Evolutionary conservation across 2,329 filamentous ascomycete species (phyloP).

Genomic region (Hypoxylon sp.): DNA sequence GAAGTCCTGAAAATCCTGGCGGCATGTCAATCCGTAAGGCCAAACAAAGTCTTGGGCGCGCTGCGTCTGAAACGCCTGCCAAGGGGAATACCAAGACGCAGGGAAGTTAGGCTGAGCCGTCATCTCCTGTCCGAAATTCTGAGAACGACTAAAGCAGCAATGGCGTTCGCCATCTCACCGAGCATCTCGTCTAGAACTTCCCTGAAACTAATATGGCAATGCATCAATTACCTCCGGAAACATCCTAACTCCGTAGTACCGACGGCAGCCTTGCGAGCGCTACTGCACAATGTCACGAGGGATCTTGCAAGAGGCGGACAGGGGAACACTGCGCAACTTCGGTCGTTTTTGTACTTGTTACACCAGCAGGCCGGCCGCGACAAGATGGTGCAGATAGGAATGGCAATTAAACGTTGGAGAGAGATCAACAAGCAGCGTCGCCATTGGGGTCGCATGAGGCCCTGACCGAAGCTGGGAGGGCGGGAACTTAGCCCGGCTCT

Average conservation of each 20-base stretch:
- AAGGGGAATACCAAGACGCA: conserved; percentile 3
- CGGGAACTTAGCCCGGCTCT: conserved; percentile 4
- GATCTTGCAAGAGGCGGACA: conserved; percentile 53
- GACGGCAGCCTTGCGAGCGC: conserved; percentile 46
- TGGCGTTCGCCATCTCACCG: conserved; percentile 44
- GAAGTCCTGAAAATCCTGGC: conserved; percentile 42
- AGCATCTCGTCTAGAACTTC: conserved; percentile 41
- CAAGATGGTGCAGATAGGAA: conserved; percentile 45
- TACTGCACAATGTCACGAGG: conserved; percentile 54
- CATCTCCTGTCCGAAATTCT: conserved; percentile 12
- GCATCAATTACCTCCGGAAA: conserved; percentile 49
- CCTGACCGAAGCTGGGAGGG: conserved; percentile 20
- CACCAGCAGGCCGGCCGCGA: conserved; percentile 45
- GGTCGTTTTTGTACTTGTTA: conserved; percentile 55
- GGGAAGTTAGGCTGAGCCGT: background rate
- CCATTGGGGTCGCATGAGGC: conserved; percentile 17
- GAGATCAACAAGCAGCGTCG: conserved; percentile 27
- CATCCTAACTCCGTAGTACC: conserved; percentile 45
- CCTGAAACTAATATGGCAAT: conserved; percentile 53
- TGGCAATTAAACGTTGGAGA: conserved; percentile 43
- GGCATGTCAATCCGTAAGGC: conserved; percentile 30
- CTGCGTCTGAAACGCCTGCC: conserved; percentile 32
- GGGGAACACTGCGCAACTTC: conserved; percentile 54
- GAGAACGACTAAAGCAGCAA: conserved; percentile 36
- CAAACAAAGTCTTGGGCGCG: conserved; percentile 33